phyloP scores from a whole-genome alignment of 148 eudicot genomes.

The Nepenthes mirabilis region DNA sequence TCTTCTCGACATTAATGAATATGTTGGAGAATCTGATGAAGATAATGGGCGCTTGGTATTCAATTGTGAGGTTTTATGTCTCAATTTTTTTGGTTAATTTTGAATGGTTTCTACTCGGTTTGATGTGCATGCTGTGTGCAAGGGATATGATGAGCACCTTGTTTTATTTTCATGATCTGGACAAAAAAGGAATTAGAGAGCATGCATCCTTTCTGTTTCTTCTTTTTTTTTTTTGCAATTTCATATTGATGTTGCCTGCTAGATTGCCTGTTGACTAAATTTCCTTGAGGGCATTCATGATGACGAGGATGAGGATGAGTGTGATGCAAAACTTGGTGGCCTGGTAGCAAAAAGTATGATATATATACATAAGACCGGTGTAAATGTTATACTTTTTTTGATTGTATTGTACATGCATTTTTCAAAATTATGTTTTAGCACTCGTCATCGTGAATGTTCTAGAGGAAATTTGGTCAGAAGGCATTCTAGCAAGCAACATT shows the following conservation, averaged over 20 bases:
- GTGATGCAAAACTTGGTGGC: conserved; percentile 29
- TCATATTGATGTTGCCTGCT: background rate
- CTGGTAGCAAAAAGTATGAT: conserved; percentile 63
- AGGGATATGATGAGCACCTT: background rate
- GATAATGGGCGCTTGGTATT: conserved; percentile 61
- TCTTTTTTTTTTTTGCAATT: background rate
- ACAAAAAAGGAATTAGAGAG: too few relatives aligned
- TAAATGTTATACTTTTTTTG: too few relatives aligned
- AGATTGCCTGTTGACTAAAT: background rate
- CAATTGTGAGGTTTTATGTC: conserved; percentile 46
- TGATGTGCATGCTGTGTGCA: too few relatives aligned
- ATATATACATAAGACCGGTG: background rate
- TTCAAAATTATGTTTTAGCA: too few relatives aligned
- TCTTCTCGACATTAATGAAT: conserved; percentile 57
- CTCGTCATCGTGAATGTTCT: conserved; percentile 37
- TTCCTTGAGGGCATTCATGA: conserved; percentile 27
- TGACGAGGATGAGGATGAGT: conserved; percentile 36
- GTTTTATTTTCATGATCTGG: too few relatives aligned
- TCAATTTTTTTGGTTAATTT: background rate
- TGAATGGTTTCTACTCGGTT: too few relatives aligned
- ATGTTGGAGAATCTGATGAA: conserved; percentile 54
- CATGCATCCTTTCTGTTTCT: background rate
- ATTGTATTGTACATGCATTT: too few relatives aligned
- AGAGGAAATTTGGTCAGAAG: background rate
- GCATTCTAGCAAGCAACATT: background rate